phyloP scores from a whole-genome alignment of 2,329 filamentous ascomycete genomes.

The Pseudovirgaria hyperparasitica region DNA sequence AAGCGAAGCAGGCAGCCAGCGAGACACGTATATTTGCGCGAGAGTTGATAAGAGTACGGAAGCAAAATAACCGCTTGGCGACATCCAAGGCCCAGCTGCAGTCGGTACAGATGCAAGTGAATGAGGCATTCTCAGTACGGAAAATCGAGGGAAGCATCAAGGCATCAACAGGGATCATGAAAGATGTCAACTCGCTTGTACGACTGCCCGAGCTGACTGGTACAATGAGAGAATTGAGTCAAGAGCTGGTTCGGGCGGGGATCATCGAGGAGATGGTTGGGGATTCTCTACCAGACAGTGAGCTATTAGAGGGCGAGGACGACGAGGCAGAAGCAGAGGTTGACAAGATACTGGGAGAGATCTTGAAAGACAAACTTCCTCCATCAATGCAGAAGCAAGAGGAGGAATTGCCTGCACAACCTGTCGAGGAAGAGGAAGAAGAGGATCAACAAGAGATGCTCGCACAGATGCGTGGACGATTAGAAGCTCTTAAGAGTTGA shows the following conservation, averaged over 20 bases:
- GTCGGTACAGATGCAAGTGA: conserved; percentile 94
- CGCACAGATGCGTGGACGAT: conserved; percentile 81
- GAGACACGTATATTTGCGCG: conserved; percentile 82
- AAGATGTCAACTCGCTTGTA: conserved; percentile 81
- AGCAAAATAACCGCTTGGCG: conserved; percentile 58
- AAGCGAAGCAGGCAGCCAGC: conserved; percentile 62
- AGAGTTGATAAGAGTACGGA: conserved; percentile 74
- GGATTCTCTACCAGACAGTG: conserved; percentile 61
- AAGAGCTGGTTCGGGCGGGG: conserved; percentile 84
- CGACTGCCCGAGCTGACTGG: conserved; percentile 72
- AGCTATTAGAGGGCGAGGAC: conserved; percentile 56
- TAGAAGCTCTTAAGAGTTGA: conserved; percentile 86
- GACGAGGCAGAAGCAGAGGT: conserved; percentile 67
- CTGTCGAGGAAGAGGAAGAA: conserved; percentile 60
- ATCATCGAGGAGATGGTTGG: conserved; percentile 97
- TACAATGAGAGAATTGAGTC: conserved; percentile 78
- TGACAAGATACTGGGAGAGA: conserved; percentile 83
- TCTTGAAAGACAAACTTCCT: conserved; percentile 69
- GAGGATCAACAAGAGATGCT: conserved; percentile 82
- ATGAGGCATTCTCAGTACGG: conserved; percentile 86
- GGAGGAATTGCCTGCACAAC: conserved; percentile 38
- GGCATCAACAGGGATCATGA: conserved; percentile 86
- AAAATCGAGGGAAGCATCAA: conserved; percentile 91
- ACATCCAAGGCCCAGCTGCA: conserved; percentile 86
- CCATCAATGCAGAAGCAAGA: conserved; percentile 46